Percentiles rank a stretch among this genome's conserved stretches.
Evolutionary conservation across 257 asterid species (phyloP).

Genomic region (Ilex asprella): DNA sequence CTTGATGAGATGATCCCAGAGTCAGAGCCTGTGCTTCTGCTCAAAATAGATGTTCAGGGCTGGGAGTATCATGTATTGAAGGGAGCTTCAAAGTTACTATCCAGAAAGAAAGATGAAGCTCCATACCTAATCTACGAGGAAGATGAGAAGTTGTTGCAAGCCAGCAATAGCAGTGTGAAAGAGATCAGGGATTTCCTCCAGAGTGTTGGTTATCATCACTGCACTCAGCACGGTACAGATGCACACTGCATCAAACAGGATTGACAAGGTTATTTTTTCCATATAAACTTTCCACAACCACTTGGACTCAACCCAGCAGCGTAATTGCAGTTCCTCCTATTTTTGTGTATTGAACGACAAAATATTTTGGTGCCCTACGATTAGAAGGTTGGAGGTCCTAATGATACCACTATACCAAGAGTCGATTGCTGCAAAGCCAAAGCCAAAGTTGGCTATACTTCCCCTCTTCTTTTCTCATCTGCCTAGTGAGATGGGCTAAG

Average conservation of each 20-base stretch:
- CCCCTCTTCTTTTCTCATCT: no score
- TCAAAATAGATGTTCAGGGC: slow-evolving; percentile 97
- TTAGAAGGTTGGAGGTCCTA: no score
- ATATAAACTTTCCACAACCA: slow-evolving; percentile 4
- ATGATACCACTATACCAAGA: no score
- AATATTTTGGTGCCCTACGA: no score
- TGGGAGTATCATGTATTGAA: slow-evolving; percentile 97
- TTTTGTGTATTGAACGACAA: no score
- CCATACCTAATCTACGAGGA: slow-evolving; percentile 94
- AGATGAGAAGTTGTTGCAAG: slow-evolving; percentile 83
- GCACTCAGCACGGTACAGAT: slow-evolving; percentile 81
- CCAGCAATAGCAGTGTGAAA: slow-evolving; percentile 80
- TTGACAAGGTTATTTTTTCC: slow-evolving; percentile 20
- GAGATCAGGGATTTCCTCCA: slow-evolving; percentile 73
- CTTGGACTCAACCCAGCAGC: not conserved
- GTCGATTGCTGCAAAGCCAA: no score
- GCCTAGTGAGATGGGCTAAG: no score
- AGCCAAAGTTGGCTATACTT: no score
- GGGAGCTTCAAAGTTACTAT: slow-evolving; percentile 75
- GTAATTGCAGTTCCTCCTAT: no score
- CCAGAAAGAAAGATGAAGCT: slow-evolving; percentile 78
- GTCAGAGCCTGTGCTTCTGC: slow-evolving; percentile 55
- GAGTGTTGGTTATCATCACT: slow-evolving; percentile 60
- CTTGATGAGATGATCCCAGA: slow-evolving; percentile 68
- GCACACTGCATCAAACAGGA: slow-evolving; percentile 92